Evolutionary conservation across 2,329 filamentous ascomycete species (phyloP).

Genomic region (Tolypocladium inflatum): DNA sequence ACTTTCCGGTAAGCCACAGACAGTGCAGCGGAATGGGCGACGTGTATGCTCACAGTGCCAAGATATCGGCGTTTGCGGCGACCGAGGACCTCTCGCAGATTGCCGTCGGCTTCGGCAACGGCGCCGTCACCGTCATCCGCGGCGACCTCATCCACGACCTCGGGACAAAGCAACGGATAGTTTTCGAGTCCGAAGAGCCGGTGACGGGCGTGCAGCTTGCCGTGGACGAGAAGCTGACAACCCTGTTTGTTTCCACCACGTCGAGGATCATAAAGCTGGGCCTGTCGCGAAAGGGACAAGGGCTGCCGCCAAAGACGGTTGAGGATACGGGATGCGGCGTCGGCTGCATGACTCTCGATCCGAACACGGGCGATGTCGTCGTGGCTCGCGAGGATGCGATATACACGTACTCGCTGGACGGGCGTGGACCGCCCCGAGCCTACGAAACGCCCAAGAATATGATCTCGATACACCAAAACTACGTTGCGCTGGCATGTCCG

Average conservation of each 20-base stretch:
- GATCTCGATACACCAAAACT: conserved; percentile 71
- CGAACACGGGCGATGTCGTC: conserved; percentile 70
- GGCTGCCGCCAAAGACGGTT: conserved; percentile 76
- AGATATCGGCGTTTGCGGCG: conserved; percentile 82
- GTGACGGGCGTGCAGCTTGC: conserved; percentile 82
- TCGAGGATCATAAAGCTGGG: conserved; percentile 77
- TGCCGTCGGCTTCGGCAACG: conserved; percentile 92
- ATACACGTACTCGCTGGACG: conserved; percentile 82
- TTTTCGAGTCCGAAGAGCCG: conserved; percentile 94
- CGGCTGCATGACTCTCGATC: conserved; percentile 90
- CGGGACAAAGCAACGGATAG: conserved; percentile 85
- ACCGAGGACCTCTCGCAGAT: conserved; percentile 86
- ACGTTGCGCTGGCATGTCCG: conserved; percentile 78
- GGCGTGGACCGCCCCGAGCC: conserved; percentile 77
- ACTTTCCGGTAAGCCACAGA: conserved; percentile 64
- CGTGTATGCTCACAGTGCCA: not conserved
- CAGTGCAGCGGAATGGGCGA: too few relatives aligned
- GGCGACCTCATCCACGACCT: conserved; percentile 94
- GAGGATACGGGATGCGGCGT: conserved; percentile 85
- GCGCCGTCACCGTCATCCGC: conserved; percentile 83
- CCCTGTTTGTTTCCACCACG: conserved; percentile 87
- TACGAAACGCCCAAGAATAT: conserved; percentile 87
- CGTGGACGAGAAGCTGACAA: conserved; percentile 53
- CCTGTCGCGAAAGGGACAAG: conserved; percentile 81
- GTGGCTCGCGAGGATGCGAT: conserved; percentile 93